Conservation (phyloP, 176 grass and related monocot genomes). For the Puccinellia tenuiflora region DNA sequence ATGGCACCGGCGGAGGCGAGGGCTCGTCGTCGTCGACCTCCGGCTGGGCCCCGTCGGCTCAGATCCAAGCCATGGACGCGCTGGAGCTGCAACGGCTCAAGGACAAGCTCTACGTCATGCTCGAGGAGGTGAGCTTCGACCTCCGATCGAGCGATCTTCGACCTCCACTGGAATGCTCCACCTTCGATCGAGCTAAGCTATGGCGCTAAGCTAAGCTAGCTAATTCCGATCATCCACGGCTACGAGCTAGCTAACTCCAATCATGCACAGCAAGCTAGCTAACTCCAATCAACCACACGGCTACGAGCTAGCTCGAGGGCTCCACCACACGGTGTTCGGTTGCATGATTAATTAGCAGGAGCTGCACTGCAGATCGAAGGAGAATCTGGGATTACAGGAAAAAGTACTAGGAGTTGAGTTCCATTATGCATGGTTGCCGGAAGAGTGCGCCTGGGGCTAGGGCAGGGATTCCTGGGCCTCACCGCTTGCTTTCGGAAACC, state of each 20-base stretch:
- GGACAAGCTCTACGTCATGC: slow-evolving; percentile 79
- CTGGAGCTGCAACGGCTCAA: slow-evolving; percentile 81
- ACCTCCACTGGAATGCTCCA: no score
- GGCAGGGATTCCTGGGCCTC: slow-evolving; percentile 61
- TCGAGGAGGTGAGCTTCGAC: slow-evolving; percentile 76
- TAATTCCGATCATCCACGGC: neutral
- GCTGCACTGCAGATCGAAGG: neutral
- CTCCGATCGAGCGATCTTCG: no score
- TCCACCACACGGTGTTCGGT: neutral
- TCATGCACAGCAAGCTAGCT: neutral
- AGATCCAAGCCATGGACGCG: slow-evolving; percentile 64
- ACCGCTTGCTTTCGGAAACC: slow-evolving; percentile 83
- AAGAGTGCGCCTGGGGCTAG: slow-evolving; percentile 71
- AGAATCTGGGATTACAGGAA: slow-evolving; percentile 23
- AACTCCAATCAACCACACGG: neutral
- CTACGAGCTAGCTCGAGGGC: neutral
- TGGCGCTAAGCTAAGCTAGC: neutral
- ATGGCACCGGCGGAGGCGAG: slow-evolving; percentile 28
- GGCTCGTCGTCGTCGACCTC: slow-evolving; percentile 58
- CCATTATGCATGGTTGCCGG: slow-evolving; percentile 48
- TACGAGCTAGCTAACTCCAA: neutral
- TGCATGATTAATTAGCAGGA: slow-evolving; percentile 31
- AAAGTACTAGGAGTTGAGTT: slow-evolving; percentile 24
- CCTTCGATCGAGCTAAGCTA: neutral
- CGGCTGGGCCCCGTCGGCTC: slow-evolving; percentile 28